These are phyloP conservation scores for Trichoderma gracile DNA, from an alignment of 2,329 filamentous ascomycete genomes.

Conservation along the genomic window DNA sequence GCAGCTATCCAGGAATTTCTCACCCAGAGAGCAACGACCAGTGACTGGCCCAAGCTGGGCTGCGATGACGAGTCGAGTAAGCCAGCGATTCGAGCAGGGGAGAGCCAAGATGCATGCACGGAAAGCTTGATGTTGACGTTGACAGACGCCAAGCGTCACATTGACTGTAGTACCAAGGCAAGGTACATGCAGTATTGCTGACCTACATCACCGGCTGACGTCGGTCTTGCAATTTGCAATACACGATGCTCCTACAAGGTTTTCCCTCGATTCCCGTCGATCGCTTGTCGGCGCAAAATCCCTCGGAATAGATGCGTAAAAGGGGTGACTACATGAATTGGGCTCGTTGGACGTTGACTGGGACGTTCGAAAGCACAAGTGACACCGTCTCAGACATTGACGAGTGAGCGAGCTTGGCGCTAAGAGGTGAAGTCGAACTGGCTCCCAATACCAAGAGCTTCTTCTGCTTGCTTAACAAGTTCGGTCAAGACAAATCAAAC, in stretches of 20 bases:
- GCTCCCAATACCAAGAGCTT: not conserved
- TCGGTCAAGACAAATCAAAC: not conserved
- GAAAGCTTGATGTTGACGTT: not conserved
- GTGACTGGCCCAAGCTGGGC: slow-evolving; percentile 15
- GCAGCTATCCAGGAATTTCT: not conserved
- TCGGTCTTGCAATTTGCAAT: not conserved
- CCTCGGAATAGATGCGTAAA: no score
- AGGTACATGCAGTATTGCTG: not conserved
- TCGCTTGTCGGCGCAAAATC: no score
- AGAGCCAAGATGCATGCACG: slow-evolving; percentile 3
- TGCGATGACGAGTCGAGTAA: not conserved
- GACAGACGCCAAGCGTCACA: not conserved
- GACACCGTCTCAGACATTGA: no score
- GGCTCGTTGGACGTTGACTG: no score
- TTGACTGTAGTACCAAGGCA: not conserved
- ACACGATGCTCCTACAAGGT: not conserved
- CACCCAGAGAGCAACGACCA: not conserved
- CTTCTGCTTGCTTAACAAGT: not conserved
- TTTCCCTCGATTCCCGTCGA: no score
- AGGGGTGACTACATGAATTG: no score
- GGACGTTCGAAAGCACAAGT: no score
- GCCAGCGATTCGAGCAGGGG: slow-evolving; percentile 1
- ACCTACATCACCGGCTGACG: not conserved
- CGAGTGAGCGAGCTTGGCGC: no score
- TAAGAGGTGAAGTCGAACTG: no score